Conservation (phyloP, 768 basidiomycete species). For the Dacryopinax primogenitus region DNA sequence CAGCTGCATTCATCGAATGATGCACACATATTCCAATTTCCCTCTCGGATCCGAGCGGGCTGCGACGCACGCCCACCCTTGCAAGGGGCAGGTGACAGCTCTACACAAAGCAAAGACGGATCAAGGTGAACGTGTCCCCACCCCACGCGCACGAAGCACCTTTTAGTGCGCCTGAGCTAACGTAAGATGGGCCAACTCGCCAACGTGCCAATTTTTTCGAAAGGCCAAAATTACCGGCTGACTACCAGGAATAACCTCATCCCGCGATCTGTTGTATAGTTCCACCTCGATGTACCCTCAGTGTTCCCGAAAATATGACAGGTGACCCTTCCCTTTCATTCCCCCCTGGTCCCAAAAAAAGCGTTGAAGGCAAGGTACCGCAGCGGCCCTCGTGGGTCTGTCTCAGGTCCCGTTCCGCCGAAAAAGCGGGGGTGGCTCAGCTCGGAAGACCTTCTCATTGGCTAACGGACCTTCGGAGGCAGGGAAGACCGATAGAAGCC, state of each 20-base stretch:
- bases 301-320: not conserved
- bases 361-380: not conserved
- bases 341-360: not conserved
- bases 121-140: not conserved
- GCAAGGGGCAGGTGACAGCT: too few relatives aligned
- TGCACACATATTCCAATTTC: not conserved
- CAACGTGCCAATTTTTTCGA: conserved; percentile 3
- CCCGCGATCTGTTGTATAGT: too few relatives aligned
- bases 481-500: too few relatives aligned
- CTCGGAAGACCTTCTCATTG: too few relatives aligned
- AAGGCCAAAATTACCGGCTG: too few relatives aligned
- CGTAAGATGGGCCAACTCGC: not conserved
- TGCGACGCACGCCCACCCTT: too few relatives aligned
- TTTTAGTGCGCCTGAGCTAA: not conserved
- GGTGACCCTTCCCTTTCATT: not conserved
- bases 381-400: not conserved
- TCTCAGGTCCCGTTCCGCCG: not conserved
- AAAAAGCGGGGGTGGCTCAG: conserved; percentile 7
- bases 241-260: too few relatives aligned
- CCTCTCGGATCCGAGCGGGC: not conserved
- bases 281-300: too few relatives aligned
- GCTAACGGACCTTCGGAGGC: too few relatives aligned
- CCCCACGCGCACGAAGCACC: not conserved
- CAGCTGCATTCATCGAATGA: not conserved
- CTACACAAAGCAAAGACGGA: too few relatives aligned